phyloP scores from a whole-genome alignment of 495 filamentous ascomycete species.

The Neurospora tetrasperma region DNA sequence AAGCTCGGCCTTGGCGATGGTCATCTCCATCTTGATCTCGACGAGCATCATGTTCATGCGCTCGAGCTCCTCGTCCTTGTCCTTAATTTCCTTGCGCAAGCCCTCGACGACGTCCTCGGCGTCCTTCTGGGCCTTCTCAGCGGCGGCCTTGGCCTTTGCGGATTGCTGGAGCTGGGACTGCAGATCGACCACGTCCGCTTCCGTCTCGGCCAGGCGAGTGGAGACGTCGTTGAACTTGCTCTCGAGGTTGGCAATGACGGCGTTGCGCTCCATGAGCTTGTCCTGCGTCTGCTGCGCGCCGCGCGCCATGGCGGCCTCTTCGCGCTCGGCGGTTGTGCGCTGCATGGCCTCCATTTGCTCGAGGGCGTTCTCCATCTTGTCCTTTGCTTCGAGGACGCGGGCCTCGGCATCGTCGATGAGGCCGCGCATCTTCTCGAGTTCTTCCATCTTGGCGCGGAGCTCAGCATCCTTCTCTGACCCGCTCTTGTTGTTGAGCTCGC shows the following conservation, averaged over 20 bases:
- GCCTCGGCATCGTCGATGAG: constrained; percentile 39
- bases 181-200: constrained; percentile 8
- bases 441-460: constrained; percentile 37
- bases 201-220: constrained; percentile 21
- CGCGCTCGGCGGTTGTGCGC: constrained; percentile 20
- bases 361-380: constrained; percentile 40
- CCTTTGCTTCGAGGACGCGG: constrained; percentile 35
- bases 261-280: constrained; percentile 40
- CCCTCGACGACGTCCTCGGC: constrained; percentile 19
- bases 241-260: constrained; percentile 37
- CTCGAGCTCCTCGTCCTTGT: constrained; percentile 56
- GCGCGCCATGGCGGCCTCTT: constrained; percentile 25
- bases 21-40: constrained; percentile 79
- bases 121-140: constrained; percentile 16
- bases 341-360: constrained; percentile 41
- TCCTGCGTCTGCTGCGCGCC: constrained; percentile 32
- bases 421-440: constrained; percentile 41
- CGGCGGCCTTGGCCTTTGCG: constrained; percentile 10
- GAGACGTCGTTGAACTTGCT: constrained; percentile 31
- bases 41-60: constrained; percentile 73
- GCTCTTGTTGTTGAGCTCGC: constrained; percentile 66
- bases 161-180: constrained; percentile 11
- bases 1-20: constrained; percentile 85
- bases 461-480: constrained; percentile 52
- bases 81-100: constrained; percentile 33